phyloP scores from a whole-genome alignment of 1,284 basidiomycete species.

The Cutaneotrichosporon sp. region DNA sequence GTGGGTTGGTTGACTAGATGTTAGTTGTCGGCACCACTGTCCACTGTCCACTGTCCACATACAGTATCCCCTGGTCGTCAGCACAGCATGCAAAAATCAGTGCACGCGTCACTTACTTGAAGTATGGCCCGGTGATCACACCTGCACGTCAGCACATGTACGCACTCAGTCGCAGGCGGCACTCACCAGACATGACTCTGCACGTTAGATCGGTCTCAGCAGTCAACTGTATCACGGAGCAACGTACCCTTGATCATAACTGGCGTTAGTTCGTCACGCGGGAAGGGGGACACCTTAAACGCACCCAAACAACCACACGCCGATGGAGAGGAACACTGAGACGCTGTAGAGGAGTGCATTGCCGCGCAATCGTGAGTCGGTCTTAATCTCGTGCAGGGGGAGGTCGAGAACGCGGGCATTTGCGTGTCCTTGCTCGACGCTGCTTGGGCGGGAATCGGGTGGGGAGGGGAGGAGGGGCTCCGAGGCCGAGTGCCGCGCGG shows the following conservation, averaged over 20 bases:
- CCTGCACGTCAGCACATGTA: conserved; percentile 51
- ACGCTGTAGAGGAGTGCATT: conserved; percentile 60
- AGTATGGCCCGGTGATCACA: conserved; percentile 89
- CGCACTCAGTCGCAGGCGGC: not conserved
- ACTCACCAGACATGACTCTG: conserved; percentile 45
- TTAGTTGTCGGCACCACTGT: conserved; percentile 5
- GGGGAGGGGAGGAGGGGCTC: conserved; percentile 2
- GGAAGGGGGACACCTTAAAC: conserved; percentile 11
- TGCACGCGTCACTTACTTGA: conserved; percentile 51
- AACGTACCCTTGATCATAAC: conserved; percentile 80
- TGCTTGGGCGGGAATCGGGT: not conserved
- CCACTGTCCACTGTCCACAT: conserved; percentile 2
- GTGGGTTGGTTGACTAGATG: conserved; percentile 63
- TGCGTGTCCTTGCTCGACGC: not conserved
- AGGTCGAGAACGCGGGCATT: not conserved
- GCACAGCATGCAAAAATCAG: not conserved
- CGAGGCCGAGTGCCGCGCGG: not conserved
- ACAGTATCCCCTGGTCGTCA: conserved; percentile 30
- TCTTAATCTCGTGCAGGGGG: conserved; percentile 3
- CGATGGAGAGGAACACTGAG: conserved; percentile 50
- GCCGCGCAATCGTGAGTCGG: conserved; percentile 48
- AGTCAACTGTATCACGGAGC: not conserved
- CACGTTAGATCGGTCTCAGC: not conserved
- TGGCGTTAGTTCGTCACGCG: conserved; percentile 14
- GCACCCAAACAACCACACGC: conserved; percentile 60